Conservation (phyloP, 2,329 filamentous ascomycete species). For the Neofusicoccum kwambonambiense region DNA sequence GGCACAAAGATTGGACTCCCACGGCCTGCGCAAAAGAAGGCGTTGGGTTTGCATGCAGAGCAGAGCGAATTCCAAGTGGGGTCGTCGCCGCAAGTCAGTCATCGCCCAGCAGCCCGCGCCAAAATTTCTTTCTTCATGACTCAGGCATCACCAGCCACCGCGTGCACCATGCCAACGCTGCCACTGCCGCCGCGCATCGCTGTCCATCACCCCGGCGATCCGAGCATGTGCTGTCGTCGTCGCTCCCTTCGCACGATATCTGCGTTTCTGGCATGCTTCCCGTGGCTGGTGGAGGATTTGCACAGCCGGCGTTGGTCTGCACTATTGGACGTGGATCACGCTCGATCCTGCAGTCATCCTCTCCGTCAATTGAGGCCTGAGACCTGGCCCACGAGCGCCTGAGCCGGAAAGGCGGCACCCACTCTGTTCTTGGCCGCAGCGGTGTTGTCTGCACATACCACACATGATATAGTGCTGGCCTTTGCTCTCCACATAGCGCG, state of each 20-base stretch:
- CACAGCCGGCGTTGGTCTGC: background rate
- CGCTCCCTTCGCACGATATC: no score
- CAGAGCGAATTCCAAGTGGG: conserved; percentile 5
- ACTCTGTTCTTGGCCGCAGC: background rate
- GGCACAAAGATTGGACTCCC: background rate
- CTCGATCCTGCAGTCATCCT: background rate
- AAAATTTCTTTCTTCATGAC: conserved; percentile 2
- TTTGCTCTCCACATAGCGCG: background rate
- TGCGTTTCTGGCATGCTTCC: background rate
- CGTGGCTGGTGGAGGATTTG: background rate
- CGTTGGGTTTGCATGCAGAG: conserved; percentile 1
- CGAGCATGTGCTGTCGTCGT: no score
- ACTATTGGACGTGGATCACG: background rate
- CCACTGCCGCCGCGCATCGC: background rate
- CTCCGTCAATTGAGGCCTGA: no score
- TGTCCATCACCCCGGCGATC: background rate
- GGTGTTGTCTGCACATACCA: background rate
- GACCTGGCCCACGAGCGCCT: no score
- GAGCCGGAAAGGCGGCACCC: background rate
- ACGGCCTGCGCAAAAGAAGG: conserved; percentile 2
- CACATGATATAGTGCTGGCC: no score
- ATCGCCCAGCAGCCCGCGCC: background rate
- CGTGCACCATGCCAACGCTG: no score
- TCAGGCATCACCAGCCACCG: conserved; percentile 7
- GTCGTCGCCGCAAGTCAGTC: conserved; percentile 7